Conservation (phyloP, 192 early-diverging fungal genomes). For the Coemansia sp. region DNA sequence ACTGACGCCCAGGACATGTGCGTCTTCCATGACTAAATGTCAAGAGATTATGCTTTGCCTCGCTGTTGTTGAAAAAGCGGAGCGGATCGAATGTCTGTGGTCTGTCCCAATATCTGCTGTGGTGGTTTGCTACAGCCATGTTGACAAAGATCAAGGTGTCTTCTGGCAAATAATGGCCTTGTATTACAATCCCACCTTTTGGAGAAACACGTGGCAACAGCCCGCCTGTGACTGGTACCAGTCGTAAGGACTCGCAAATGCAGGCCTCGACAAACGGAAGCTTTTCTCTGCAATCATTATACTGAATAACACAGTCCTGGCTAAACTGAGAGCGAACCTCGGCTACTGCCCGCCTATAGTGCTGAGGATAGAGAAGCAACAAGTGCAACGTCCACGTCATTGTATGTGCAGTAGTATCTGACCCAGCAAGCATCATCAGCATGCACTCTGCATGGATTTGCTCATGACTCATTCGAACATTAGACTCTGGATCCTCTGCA, state of each 20-base stretch:
- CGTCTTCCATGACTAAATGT: slow-evolving; percentile 37
- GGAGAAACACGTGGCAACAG: slow-evolving; percentile 30
- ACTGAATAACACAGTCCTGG: slow-evolving; percentile 16
- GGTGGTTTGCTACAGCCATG: slow-evolving; percentile 36
- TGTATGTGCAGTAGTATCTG: slow-evolving; percentile 36
- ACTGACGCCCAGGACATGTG: slow-evolving; percentile 35
- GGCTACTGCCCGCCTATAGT: slow-evolving; percentile 17
- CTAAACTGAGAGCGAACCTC: slow-evolving; percentile 30
- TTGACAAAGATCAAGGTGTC: slow-evolving; percentile 28
- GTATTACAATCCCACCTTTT: slow-evolving; percentile 23
- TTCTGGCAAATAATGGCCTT: slow-evolving; percentile 35
- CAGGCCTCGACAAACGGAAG: slow-evolving; percentile 48
- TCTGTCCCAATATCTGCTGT: slow-evolving; percentile 21
- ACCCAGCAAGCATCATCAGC: slow-evolving; percentile 46
- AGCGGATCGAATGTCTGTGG: slow-evolving; percentile 27
- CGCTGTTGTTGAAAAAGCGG: slow-evolving; percentile 28
- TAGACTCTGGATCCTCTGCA: slow-evolving; percentile 48
- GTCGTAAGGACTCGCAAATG: slow-evolving; percentile 40
- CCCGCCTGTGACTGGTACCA: slow-evolving; percentile 35
- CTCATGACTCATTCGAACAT: slow-evolving; percentile 37
- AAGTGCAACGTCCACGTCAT: slow-evolving; percentile 42
- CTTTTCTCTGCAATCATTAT: slow-evolving; percentile 23
- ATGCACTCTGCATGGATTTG: slow-evolving; percentile 49
- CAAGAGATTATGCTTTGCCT: slow-evolving; percentile 25
- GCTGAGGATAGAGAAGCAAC: slow-evolving; percentile 32